Conservation (phyloP, 2,329 filamentous ascomycete species). For the Aspergillus sergii region DNA sequence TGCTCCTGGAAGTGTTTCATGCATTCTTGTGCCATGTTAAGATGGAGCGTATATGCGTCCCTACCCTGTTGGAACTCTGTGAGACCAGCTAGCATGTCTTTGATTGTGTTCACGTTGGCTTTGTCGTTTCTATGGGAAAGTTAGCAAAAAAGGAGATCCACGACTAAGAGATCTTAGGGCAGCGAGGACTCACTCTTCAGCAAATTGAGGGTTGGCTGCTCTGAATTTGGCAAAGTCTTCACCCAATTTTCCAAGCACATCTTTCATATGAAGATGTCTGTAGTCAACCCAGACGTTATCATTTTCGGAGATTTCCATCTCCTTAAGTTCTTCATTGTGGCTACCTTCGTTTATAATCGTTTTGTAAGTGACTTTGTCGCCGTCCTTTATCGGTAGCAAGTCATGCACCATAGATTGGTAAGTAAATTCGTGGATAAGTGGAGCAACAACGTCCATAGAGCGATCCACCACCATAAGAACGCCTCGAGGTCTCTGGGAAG, state of each 20-base stretch:
- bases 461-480: slow-evolving; percentile 86
- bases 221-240: slow-evolving; percentile 91
- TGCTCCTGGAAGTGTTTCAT: slow-evolving; percentile 89
- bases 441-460: slow-evolving; percentile 87
- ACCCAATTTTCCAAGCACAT: slow-evolving; percentile 92
- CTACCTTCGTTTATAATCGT: slow-evolving; percentile 76
- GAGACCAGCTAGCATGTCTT: slow-evolving; percentile 93
- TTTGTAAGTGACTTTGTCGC: slow-evolving; percentile 83
- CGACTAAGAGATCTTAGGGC: neutral
- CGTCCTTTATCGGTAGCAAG: slow-evolving; percentile 82
- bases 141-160: slow-evolving; percentile 7
- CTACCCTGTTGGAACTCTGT: slow-evolving; percentile 96
- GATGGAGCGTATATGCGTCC: slow-evolving; percentile 88
- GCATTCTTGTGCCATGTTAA: slow-evolving; percentile 95
- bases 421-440: slow-evolving; percentile 91
- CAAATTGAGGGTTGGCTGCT: slow-evolving; percentile 88
- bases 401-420: slow-evolving; percentile 99
- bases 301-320: slow-evolving; percentile 86
- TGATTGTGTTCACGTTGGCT: slow-evolving; percentile 84
- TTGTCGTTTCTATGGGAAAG: slow-evolving; percentile 56
- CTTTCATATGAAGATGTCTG: slow-evolving; percentile 94
- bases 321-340: slow-evolving; percentile 73
- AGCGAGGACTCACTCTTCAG: slow-evolving; percentile 58
- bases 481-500: slow-evolving; percentile 72
- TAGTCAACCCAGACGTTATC: slow-evolving; percentile 96